phyloP scores from a whole-genome alignment of 768 basidiomycete species.

The Rhodosporidiobolus sp. region DNA sequence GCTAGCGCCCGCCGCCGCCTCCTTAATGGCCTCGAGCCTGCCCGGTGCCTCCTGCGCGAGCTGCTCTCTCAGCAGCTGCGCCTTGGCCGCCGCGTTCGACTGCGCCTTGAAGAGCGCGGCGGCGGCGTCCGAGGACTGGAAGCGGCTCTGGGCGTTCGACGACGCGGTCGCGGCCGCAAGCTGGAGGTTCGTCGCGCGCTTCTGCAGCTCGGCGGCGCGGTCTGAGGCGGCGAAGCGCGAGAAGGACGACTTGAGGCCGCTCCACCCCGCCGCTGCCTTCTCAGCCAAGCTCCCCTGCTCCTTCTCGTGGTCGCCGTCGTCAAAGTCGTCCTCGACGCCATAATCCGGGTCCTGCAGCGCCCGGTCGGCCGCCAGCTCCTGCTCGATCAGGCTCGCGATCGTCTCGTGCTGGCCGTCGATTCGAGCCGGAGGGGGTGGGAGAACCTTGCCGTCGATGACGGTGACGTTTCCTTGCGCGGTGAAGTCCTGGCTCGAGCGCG shows the following conservation, averaged over 20 bases:
- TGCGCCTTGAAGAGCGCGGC: slow-evolving; percentile 24
- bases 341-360: neutral
- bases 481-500: slow-evolving; percentile 17
- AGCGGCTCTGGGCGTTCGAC: slow-evolving; percentile 6
- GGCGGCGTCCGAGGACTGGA: slow-evolving; percentile 26
- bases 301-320: neutral
- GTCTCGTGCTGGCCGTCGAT: slow-evolving; percentile 27
- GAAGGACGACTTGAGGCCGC: slow-evolving; percentile 26
- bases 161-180: slow-evolving; percentile 21
- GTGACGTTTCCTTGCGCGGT: slow-evolving; percentile 21
- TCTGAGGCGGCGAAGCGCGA: slow-evolving; percentile 29
- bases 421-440: slow-evolving; percentile 30
- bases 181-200: slow-evolving; percentile 34
- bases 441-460: slow-evolving; percentile 31
- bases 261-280: slow-evolving; percentile 1
- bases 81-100: slow-evolving; percentile 24
- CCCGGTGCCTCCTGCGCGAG: slow-evolving; percentile 9
- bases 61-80: slow-evolving; percentile 19
- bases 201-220: slow-evolving; percentile 22
- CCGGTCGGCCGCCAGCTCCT: slow-evolving; percentile 5
- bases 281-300: neutral
- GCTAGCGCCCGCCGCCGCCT: slow-evolving; percentile 3
- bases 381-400: slow-evolving; percentile 28
- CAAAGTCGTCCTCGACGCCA: slow-evolving; percentile 17
- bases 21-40: slow-evolving; percentile 5